Percentiles rank a stretch among this genome's conserved stretches.
Conservation (phyloP, 306 rosid genomes). For the Medicago truncatula region DNA sequence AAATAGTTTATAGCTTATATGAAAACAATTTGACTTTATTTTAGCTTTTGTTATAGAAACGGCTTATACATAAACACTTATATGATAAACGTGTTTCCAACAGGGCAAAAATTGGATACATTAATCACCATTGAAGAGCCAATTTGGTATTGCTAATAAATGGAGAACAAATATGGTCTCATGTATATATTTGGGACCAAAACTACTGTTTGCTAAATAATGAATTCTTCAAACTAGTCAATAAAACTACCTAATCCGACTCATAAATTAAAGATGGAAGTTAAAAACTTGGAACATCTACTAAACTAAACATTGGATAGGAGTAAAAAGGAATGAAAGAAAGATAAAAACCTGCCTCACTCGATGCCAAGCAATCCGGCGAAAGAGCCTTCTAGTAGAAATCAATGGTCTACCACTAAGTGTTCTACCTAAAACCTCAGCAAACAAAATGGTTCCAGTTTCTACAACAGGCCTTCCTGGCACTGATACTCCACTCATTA, state of each 20-base stretch:
- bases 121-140: constrained; percentile 4
- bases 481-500: constrained; percentile 53
- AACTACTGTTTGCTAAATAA: background rate
- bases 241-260: constrained; percentile 38
- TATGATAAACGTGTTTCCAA: background rate
- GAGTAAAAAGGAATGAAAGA: constrained; percentile 44
- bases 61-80: background rate
- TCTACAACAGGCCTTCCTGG: constrained; percentile 82
- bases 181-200: background rate
- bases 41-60: background rate
- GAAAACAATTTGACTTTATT: background rate
- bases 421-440: constrained; percentile 95
- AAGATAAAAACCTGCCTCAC: constrained; percentile 96
- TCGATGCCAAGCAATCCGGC: constrained; percentile 89
- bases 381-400: constrained; percentile 83
- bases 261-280: constrained; percentile 25
- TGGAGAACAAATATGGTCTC: background rate
- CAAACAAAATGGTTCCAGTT: constrained; percentile 83
- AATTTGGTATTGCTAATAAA: background rate
- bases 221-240: constrained; percentile 13
- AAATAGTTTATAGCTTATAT: background rate
- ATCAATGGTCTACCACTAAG: constrained; percentile 94
- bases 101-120: background rate
- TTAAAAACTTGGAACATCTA: constrained; percentile 25
- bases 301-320: constrained; percentile 27